Percentiles rank a stretch among this genome's conserved stretches.
These are phyloP conservation scores for Notholithocarpus densiflorus DNA, from an alignment of 306 rosid species.

Conservation along the genomic window DNA sequence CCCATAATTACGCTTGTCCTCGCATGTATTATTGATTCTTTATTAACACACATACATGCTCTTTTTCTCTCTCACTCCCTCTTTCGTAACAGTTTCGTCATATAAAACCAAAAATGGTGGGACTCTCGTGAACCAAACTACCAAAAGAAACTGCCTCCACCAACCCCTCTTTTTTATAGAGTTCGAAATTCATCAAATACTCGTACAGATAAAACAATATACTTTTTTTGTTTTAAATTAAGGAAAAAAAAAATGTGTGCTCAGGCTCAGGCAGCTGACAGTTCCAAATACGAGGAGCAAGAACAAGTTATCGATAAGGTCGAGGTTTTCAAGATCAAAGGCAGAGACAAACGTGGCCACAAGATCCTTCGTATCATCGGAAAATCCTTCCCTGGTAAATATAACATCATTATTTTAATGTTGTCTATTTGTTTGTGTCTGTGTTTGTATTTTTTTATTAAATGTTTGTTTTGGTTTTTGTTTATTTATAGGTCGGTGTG, in stretches of 20 bases:
- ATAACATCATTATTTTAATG: no score
- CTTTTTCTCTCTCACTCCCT: background rate
- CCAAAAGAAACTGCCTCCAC: no score
- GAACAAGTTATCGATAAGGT: conserved; percentile 56
- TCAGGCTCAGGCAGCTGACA: background rate
- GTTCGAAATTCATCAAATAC: background rate
- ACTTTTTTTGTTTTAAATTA: no score
- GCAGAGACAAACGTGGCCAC: conserved; percentile 74
- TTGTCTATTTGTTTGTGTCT: background rate
- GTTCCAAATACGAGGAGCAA: conserved; percentile 47
- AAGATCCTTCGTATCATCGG: conserved; percentile 74
- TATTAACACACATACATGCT: background rate
- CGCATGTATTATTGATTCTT: background rate
- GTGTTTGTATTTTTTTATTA: background rate
- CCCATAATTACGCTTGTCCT: background rate
- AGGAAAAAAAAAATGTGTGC: conserved; percentile 26
- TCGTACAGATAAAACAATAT: background rate
- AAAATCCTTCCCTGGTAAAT: conserved; percentile 84
- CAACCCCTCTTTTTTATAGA: no score
- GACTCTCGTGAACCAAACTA: background rate
- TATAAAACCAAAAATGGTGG: no score
- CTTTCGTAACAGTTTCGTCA: background rate
- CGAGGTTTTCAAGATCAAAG: conserved; percentile 73
- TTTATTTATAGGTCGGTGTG: conserved; percentile 45
- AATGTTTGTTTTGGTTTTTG: background rate